phyloP scores from a whole-genome alignment of 176 grass and related monocot species.

The Leersia perrieri region DNA sequence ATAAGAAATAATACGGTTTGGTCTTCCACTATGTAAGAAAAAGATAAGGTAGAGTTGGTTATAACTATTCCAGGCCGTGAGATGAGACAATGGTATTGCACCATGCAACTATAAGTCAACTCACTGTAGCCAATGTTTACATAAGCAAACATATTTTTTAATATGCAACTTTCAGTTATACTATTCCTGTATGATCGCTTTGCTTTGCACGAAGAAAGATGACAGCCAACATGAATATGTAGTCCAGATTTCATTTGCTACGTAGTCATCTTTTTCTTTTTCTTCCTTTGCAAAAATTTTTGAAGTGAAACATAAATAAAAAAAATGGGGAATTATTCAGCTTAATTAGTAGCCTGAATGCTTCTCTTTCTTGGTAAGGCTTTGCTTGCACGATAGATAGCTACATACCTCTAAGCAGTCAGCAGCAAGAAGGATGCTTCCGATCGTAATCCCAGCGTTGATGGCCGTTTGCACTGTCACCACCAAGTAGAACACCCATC shows the following conservation, averaged over 20 bases:
- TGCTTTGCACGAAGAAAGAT: background rate
- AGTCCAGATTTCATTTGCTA: background rate
- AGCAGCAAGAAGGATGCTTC: conserved; percentile 77
- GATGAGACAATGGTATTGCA: background rate
- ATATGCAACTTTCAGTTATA: background rate
- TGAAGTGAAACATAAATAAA: background rate
- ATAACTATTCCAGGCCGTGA: background rate
- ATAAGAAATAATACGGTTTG: background rate
- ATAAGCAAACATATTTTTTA: background rate
- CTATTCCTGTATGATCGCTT: background rate
- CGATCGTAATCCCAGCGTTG: conserved; percentile 80
- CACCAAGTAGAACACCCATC: conserved; percentile 83
- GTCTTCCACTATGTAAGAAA: background rate
- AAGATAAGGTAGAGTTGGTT: background rate
- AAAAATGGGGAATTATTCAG: background rate
- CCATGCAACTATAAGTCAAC: conserved; percentile 7
- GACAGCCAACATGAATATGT: background rate
- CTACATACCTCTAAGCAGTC: conserved; percentile 64
- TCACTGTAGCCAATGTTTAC: background rate
- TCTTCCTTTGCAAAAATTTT: too few relatives aligned
- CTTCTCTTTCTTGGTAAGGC: background rate
- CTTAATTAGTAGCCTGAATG: background rate
- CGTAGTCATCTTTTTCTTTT: too few relatives aligned
- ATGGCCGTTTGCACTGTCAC: conserved; percentile 61
- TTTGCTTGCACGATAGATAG: background rate